These are phyloP conservation scores for Kodamaea ohmeri DNA, from an alignment of 1,139 yeast species.

Conservation along the genomic window DNA sequence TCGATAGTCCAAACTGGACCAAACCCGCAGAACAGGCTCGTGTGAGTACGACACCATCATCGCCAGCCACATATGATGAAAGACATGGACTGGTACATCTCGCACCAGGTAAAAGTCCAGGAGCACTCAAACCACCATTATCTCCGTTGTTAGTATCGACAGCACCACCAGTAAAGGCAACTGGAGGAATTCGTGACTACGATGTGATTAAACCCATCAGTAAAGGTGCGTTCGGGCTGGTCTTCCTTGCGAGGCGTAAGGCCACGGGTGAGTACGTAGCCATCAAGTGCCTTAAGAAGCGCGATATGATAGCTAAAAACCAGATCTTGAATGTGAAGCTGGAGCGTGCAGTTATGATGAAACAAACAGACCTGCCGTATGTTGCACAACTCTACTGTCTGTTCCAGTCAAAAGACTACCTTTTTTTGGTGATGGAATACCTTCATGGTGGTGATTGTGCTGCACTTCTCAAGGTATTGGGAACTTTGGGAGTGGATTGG, in stretches of 20 bases:
- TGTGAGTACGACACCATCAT: not conserved
- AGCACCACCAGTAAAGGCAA: slow-evolving; percentile 45
- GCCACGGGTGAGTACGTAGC: slow-evolving; percentile 95
- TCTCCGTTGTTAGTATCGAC: slow-evolving; percentile 79
- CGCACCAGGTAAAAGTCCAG: slow-evolving; percentile 12
- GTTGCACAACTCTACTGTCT: slow-evolving; percentile 89
- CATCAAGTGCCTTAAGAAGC: slow-evolving; percentile 86
- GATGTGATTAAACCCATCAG: slow-evolving; percentile 91
- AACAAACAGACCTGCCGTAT: slow-evolving; percentile 89
- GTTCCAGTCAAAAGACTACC: slow-evolving; percentile 83
- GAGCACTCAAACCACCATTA: slow-evolving; percentile 55
- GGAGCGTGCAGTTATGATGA: slow-evolving; percentile 96
- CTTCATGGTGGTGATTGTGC: slow-evolving; percentile 96
- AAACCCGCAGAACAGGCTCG: not conserved
- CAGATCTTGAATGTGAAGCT: slow-evolving; percentile 93
- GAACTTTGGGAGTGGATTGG: slow-evolving; percentile 84
- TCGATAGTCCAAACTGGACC: not conserved
- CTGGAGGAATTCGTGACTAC: slow-evolving; percentile 82
- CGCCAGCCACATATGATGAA: not conserved
- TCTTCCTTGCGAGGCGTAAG: slow-evolving; percentile 77
- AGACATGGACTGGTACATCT: slow-evolving; percentile 3
- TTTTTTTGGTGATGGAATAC: slow-evolving; percentile 95
- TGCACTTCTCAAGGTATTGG: slow-evolving; percentile 75
- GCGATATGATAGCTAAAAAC: slow-evolving; percentile 96
- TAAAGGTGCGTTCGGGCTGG: slow-evolving; percentile 97